Evolutionary conservation across 202 grass and related monocot genomes (phyloP), one percentile per base, ranked within the genome.

Genomic region (Brachypodium distachyon): DNA sequence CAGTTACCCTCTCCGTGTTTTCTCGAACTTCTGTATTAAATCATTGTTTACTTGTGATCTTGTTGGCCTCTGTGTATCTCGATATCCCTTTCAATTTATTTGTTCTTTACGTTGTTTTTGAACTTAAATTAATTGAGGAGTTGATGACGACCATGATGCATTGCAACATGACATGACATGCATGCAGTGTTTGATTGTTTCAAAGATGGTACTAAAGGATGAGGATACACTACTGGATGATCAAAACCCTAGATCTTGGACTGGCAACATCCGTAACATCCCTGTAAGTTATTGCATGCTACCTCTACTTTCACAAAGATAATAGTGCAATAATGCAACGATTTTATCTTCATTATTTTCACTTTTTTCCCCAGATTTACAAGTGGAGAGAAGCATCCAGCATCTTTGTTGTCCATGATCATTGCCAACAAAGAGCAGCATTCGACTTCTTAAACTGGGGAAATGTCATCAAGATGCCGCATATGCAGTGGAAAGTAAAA

Each of bases 201-300:
- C 9, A 21, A 34, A 47, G 22, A 17, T 83, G 67, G 65, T 10
- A n/a, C n/a, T n/a, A 52, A 82, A 71, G 0, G 39, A 77, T 31
- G 64, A 16, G 61, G 21, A 77, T 26, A 8, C 6, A 12, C 14
- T 37, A 12, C 14, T 37, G 2, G 60, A 70, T n/a, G 61, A 70
- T 29, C 28, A 63, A 54, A 75, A 75, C 21, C 61, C 75, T 75
- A 62, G 43, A 83, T 48, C 80, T 46, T 25, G 18, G 61, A 13
- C 21, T 3, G 11, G 39, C 1, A 50, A 21, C 25, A 52, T 31
- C n/a, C n/a, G n/a, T n/a, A n/a, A n/a, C 19, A 16, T 11, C 22
- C 2, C 0, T 14, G 51, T 87, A 78, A 74, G 80, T 42, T 34
- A 26, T 12, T 3, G 9, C 11, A 14, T 69, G 16, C 43, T 14